phyloP scores from a whole-genome alignment of 768 basidiomycete species.

The Suillus americanus region DNA sequence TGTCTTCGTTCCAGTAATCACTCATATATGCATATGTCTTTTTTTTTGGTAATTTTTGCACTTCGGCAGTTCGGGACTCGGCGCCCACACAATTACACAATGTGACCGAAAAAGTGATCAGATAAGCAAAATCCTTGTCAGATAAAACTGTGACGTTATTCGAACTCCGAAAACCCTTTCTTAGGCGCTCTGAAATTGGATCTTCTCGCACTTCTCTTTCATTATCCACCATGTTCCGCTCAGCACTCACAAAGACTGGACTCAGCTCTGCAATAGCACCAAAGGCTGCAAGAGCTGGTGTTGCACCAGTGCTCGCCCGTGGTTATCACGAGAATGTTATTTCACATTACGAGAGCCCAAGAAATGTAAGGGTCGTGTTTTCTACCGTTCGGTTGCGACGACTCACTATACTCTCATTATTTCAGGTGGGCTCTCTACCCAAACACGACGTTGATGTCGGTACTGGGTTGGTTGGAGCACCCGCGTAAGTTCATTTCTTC shows the following conservation, averaged over 20 bases:
- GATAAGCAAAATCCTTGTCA: conserved; percentile 13
- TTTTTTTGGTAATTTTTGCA: too few species aligned
- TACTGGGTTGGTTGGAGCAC: conserved; percentile 96
- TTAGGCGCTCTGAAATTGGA: conserved; percentile 1
- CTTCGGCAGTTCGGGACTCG: too few species aligned
- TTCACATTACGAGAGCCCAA: conserved; percentile 95
- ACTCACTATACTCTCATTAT: conserved; percentile 51
- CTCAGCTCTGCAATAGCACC: conserved; percentile 46
- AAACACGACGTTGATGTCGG: conserved; percentile 92
- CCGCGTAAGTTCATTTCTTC: conserved; percentile 64
- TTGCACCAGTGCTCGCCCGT: conserved; percentile 59
- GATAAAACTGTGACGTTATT: conserved; percentile 17
- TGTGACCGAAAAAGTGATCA: neutral
- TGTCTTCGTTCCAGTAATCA: too few species aligned
- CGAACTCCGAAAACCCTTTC: conserved; percentile 13
- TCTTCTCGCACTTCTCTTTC: conserved; percentile 18
- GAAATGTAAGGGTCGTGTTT: conserved; percentile 71
- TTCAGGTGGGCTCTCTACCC: conserved; percentile 92
- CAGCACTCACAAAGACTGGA: conserved; percentile 52
- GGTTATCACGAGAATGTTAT: conserved; percentile 96
- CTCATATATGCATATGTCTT: too few species aligned
- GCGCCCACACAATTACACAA: too few species aligned
- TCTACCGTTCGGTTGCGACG: conserved; percentile 40
- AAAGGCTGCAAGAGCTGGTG: conserved; percentile 35
- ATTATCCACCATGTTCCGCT: conserved; percentile 65